Evolutionary conservation across 257 asterid species (phyloP).

Genomic region (Solanum acaule): DNA sequence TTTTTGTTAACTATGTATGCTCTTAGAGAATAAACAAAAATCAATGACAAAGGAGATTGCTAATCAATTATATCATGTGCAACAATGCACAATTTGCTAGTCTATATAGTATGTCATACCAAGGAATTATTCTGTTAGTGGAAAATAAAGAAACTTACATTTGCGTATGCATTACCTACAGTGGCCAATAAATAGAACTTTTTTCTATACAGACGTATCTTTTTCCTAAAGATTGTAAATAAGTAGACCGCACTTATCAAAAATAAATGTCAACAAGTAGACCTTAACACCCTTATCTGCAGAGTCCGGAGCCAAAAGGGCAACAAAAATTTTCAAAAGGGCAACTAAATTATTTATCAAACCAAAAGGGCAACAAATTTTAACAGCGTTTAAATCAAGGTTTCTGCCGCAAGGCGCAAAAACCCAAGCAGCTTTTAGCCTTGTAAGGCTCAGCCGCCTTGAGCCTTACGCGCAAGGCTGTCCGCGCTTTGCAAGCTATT

Average conservation of each 20-base stretch:
- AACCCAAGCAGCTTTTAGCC: too few species aligned
- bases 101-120: not conserved
- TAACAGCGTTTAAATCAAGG: too few species aligned
- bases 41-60: not conserved
- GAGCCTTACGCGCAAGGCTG: too few species aligned
- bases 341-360: too few species aligned
- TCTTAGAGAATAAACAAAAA: not conserved
- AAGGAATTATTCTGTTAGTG: not conserved
- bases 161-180: not conserved
- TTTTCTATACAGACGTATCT: not conserved
- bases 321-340: too few species aligned
- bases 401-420: too few species aligned
- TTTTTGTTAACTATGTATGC: not conserved
- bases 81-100: not conserved
- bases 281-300: not conserved
- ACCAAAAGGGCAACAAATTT: too few species aligned
- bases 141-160: not conserved
- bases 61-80: not conserved
- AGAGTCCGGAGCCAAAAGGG: too few species aligned
- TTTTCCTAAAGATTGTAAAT: not conserved
- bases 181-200: not conserved
- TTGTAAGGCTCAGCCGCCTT: too few species aligned
- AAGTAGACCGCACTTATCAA: not conserved
- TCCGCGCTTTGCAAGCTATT: too few species aligned
- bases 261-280: not conserved